Evolutionary conservation across 2,329 filamentous ascomycete species (phyloP).

Genomic region (Ascochyta viciae-villosae): DNA sequence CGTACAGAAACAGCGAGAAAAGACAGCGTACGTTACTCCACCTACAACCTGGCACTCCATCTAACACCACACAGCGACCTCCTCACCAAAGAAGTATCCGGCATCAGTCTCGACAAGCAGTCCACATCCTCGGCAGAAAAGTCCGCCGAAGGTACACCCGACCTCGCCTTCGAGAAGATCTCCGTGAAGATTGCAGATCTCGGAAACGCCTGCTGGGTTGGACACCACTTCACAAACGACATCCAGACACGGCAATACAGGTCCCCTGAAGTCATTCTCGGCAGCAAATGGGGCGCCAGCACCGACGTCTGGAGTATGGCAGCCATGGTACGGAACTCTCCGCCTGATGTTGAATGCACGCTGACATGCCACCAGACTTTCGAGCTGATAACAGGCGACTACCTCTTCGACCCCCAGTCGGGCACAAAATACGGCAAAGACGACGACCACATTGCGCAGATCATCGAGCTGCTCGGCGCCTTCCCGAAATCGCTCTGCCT

Average conservation of each 20-base stretch:
- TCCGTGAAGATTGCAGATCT: conserved; percentile 99
- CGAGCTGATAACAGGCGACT: conserved; percentile 96
- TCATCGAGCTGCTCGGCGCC: conserved; percentile 92
- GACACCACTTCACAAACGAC: conserved; percentile 98
- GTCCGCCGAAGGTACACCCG: conserved; percentile 68
- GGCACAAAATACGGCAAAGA: conserved; percentile 99
- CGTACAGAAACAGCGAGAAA: conserved; percentile 82
- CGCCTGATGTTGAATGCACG: background rate
- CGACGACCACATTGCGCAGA: conserved; percentile 98
- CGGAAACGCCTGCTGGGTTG: conserved; percentile 98
- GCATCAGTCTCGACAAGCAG: conserved; percentile 84
- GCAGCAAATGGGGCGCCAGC: conserved; percentile 98
- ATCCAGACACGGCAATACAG: conserved; percentile 98
- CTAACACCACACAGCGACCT: conserved; percentile 68
- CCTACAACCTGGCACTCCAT: background rate
- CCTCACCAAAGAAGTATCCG: conserved; percentile 89
- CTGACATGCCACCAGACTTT: conserved; percentile 70
- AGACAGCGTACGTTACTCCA: conserved; percentile 77
- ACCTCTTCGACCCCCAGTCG: conserved; percentile 97
- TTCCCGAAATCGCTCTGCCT: conserved; percentile 93
- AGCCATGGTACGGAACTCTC: conserved; percentile 76
- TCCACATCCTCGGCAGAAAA: conserved; percentile 58
- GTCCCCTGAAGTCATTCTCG: conserved; percentile 95
- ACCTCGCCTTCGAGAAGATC: conserved; percentile 76
- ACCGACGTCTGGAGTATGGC: conserved; percentile 99